A percentile compares a stretch with the other conserved stretches of the same genome.
Evolutionary conservation across 331 rosid genomes (phyloP).

Genomic region (Erythrophleum ivorense): DNA sequence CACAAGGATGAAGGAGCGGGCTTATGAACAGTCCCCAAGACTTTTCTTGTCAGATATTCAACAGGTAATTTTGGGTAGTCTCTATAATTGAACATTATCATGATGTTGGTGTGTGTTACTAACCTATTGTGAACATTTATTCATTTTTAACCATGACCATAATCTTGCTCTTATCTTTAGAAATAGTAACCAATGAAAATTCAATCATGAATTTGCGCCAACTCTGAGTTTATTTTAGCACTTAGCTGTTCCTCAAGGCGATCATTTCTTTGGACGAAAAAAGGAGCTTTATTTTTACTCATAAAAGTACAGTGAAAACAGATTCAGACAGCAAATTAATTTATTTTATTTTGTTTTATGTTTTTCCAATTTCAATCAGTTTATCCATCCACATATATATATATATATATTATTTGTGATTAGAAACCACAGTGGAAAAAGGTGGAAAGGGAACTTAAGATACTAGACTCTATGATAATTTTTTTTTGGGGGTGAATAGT

Average conservation of each 20-base stretch:
- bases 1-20: constrained; percentile 72
- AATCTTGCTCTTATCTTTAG: background rate
- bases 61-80: constrained; percentile 55
- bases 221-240: background rate
- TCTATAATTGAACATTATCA: background rate
- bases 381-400: too few species aligned
- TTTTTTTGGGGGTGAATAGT: too few species aligned
- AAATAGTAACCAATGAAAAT: background rate
- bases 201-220: background rate
- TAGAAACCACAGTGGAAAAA: background rate
- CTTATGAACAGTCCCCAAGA: constrained; percentile 67
- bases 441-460: background rate
- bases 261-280: constrained; percentile 4
- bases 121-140: background rate
- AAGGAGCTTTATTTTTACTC: background rate
- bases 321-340: background rate
- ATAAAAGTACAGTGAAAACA: background rate
- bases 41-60: constrained; percentile 85
- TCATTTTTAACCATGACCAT: background rate
- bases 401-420: background rate
- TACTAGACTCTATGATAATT: too few species aligned
- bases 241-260: background rate
- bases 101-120: background rate
- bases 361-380: too few species aligned
- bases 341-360: background rate